A percentile compares a stretch with the other conserved stretches of the same genome.
phyloP scores from a whole-genome alignment of 495 filamentous ascomycete species.

The Penicillium soppii region DNA sequence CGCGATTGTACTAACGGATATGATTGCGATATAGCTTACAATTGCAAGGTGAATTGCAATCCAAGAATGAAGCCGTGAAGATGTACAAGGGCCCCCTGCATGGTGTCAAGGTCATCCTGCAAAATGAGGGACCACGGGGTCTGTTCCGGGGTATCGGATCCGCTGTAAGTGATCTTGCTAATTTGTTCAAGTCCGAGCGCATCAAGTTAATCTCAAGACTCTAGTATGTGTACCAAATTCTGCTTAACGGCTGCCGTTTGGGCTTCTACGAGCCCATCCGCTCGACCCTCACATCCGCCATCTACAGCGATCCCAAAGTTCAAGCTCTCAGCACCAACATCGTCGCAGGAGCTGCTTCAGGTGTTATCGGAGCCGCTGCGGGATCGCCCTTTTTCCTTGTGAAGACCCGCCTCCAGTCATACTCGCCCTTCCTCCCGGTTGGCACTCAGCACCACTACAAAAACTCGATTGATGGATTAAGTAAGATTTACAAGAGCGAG shows the following conservation, averaged over 20 bases:
- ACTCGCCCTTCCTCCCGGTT: slow-evolving; percentile 89
- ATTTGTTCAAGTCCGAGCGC: neutral
- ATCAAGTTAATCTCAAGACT: neutral
- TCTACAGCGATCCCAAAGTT: slow-evolving; percentile 68
- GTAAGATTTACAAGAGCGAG: slow-evolving; percentile 73
- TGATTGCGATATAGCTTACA: slow-evolving; percentile 62
- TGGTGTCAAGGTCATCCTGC: slow-evolving; percentile 83
- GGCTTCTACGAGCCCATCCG: slow-evolving; percentile 98
- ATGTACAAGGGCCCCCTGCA: slow-evolving; percentile 93
- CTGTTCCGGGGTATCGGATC: slow-evolving; percentile 87
- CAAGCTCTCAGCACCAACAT: slow-evolving; percentile 91
- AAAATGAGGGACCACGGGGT: slow-evolving; percentile 85
- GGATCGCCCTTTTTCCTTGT: slow-evolving; percentile 98
- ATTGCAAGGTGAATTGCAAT: slow-evolving; percentile 92
- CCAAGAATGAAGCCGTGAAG: slow-evolving; percentile 76
- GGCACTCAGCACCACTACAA: slow-evolving; percentile 93
- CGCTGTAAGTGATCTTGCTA: slow-evolving; percentile 54
- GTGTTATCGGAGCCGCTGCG: slow-evolving; percentile 83
- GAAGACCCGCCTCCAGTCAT: slow-evolving; percentile 95
- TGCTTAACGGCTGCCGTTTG: slow-evolving; percentile 93
- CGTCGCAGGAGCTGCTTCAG: slow-evolving; percentile 82
- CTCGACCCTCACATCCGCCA: slow-evolving; percentile 55
- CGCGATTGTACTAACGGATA: neutral
- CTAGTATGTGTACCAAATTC: slow-evolving; percentile 93
- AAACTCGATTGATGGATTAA: slow-evolving; percentile 79